phyloP scores from a whole-genome alignment of 139 green algal genomes.

The Chlorella sp. region DNA sequence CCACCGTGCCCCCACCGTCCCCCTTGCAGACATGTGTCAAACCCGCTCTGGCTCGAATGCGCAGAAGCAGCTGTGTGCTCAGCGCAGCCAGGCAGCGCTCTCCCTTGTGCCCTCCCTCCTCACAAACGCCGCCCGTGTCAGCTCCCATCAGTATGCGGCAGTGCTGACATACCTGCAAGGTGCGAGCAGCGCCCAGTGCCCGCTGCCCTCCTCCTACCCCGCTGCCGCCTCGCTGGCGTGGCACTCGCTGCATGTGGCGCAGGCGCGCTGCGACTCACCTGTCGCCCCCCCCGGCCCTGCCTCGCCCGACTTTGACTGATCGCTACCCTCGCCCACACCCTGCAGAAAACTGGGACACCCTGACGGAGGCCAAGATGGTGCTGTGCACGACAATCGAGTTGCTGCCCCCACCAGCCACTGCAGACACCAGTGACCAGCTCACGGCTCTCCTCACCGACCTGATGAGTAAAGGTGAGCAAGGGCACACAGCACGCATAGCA shows the following conservation, averaged over 20 bases:
- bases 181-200: neutral
- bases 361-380: neutral
- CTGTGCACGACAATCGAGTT: neutral
- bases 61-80: neutral
- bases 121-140: neutral
- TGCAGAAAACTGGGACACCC: neutral
- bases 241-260: neutral
- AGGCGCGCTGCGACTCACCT: neutral
- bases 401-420: neutral
- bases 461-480: neutral
- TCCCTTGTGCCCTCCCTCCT: neutral
- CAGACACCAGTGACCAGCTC: neutral
- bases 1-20: no score
- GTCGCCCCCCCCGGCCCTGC: neutral
- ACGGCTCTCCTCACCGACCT: neutral
- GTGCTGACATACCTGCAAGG: neutral
- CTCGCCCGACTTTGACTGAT: no score
- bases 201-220: neutral
- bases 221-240: no score
- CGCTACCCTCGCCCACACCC: neutral
- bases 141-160: neutral
- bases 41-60: neutral
- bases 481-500: no score
- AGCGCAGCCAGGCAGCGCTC: no score
- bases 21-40: neutral